Base-by-base conservation (phyloP, 2,329 filamentous ascomycete genomes). In the Alternaria consortialis region DNA sequence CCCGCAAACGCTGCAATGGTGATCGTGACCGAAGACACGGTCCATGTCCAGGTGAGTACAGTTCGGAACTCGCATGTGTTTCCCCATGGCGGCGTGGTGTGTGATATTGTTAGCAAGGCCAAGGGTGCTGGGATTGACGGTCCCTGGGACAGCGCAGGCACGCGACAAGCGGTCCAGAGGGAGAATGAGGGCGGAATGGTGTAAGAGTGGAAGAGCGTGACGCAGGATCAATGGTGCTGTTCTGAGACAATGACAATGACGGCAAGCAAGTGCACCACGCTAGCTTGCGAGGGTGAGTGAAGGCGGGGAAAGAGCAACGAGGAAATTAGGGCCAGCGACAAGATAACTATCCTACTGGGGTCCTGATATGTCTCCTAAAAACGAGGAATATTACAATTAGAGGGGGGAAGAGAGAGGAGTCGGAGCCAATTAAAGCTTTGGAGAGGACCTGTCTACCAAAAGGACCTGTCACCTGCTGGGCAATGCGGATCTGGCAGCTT, bases 31-130 rank as follows among this genome's bases (percentile, higher is more conserved):
- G 48, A 88, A 91, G 44, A 92, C 76, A 29, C 90, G 87, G 9
- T 87, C 86, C 84, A 93, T 89, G 56, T 84, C 88, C 46, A 88
- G 79, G 72, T 94, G 91, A 2, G 87, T 91, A 77, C 91, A 93
- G 60, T 76, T 78, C 40, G 75, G 74, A 23, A 64, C 56, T 42
- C 66, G 66, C 25, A 58, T 43, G 36, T 63, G 71, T 64, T 64
- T 71, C 40, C 65, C 57, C 58, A 68, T 69, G 56, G 40, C 47
- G 17, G 53, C 62, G 59, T 63, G 66, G n/a, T 57, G 17, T 70
- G 70, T 64, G 47, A 60, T 43, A n/a, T 47, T n/a, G 48, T 74
- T 47, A 70, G 61, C 60, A n/a, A 50, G 23, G 6, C 40, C 40
- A 27, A 43, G 12, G 46, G 44, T 20, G 34, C 15, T 29, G 48